Conservation (phyloP, 169 alveolate genomes). For the Plasmodium billcollinsi region DNA sequence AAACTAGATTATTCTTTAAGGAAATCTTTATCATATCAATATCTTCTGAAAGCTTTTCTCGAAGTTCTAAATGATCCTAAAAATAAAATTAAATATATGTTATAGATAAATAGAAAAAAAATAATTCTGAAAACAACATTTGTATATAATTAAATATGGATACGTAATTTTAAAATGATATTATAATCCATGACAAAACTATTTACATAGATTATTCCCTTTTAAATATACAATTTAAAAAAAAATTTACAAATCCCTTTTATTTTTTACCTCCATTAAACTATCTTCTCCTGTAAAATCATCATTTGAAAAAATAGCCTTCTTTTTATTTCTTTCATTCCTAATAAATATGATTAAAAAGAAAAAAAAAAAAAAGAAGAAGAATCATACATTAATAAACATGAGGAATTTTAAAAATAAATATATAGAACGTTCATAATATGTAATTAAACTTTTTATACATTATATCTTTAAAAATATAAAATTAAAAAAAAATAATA, state of each 20-base stretch:
- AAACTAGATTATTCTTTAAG: slow-evolving; percentile 88
- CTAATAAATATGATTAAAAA: slow-evolving; percentile 10
- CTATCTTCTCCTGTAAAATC: slow-evolving; percentile 73
- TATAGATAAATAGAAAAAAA: neutral
- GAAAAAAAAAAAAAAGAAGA: neutral
- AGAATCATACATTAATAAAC: neutral
- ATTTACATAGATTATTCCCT: too few relatives aligned
- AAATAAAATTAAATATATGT: neutral
- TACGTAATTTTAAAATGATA: too few relatives aligned
- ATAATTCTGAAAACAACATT: neutral
- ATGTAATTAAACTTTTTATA: neutral
- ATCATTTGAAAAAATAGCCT: slow-evolving; percentile 71
- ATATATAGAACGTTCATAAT: neutral
- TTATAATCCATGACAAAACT: too few relatives aligned
- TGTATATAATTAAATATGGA: too few relatives aligned
- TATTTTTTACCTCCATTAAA: slow-evolving; percentile 74
- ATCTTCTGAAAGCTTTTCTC: slow-evolving; percentile 88
- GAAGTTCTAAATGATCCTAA: slow-evolving; percentile 55
- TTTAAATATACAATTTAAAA: neutral
- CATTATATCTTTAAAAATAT: too few relatives aligned
- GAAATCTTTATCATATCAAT: slow-evolving; percentile 86
- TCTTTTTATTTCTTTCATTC: slow-evolving; percentile 69
- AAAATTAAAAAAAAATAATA: too few relatives aligned
- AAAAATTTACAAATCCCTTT: neutral
- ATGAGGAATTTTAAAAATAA: neutral